Conservation (phyloP, 164 flowering plant species). For the Vitis rotundifolia region DNA sequence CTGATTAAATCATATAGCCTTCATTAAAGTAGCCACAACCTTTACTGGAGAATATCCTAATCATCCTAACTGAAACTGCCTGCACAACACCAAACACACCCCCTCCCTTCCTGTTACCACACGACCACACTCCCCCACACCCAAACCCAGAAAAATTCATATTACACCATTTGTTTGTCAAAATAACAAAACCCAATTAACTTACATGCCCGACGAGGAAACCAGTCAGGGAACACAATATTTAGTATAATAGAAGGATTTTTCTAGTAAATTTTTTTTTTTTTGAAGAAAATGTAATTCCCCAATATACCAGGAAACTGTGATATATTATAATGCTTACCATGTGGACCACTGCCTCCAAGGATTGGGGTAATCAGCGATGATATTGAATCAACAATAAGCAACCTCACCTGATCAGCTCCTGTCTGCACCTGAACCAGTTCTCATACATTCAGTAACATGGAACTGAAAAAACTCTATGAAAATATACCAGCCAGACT, state of each 20-base stretch:
- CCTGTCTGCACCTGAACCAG: conserved; percentile 30
- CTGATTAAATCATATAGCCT: not conserved
- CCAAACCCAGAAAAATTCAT: no score
- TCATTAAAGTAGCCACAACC: not conserved
- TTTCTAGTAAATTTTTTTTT: no score
- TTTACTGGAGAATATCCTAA: not conserved
- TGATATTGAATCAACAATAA: conserved; percentile 76
- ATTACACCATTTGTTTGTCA: no score
- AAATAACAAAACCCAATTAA: no score
- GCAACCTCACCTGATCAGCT: conserved; percentile 37
- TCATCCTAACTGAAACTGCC: no score
- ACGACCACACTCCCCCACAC: no score
- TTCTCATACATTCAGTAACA: conserved; percentile 3
- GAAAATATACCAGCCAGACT: not conserved
- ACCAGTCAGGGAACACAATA: no score
- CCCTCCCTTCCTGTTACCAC: no score
- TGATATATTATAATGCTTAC: conserved; percentile 31
- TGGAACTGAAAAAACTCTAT: not conserved
- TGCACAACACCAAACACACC: no score
- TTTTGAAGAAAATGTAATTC: not conserved
- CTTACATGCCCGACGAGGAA: no score
- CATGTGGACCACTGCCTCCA: conserved; percentile 71
- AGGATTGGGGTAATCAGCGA: conserved; percentile 78
- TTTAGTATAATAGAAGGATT: no score
- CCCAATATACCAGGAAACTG: not conserved